phyloP scores from a whole-genome alignment of 2,329 filamentous ascomycete species.

The Pseudovirgaria hyperparasitica region DNA sequence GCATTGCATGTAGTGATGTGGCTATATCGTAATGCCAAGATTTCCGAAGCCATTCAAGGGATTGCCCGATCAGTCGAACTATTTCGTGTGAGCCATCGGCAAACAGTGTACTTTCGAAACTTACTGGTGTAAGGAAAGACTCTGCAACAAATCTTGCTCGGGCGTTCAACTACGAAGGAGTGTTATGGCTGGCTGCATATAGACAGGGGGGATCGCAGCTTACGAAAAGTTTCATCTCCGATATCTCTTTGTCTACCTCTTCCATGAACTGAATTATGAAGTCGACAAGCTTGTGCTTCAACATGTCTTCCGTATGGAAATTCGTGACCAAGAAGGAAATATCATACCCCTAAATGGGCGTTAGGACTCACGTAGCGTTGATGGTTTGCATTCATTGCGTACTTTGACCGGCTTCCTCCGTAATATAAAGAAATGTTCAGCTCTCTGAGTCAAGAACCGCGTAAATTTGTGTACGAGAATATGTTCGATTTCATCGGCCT shows the following conservation, averaged over 20 bases:
- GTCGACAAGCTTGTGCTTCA: constrained; percentile 98
- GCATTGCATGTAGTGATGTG: too few relatives aligned
- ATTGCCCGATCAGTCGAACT: too few relatives aligned
- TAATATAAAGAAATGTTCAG: constrained; percentile 94
- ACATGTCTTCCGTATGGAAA: constrained; percentile 95
- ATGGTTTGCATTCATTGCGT: constrained; percentile 11
- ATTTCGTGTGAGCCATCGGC: too few relatives aligned
- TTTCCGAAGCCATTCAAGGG: too few relatives aligned
- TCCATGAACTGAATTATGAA: constrained; percentile 99
- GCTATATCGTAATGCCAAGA: too few relatives aligned
- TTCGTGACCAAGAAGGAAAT: constrained; percentile 99
- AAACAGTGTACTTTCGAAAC: constrained; percentile 12
- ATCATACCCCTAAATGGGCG: constrained; percentile 64
- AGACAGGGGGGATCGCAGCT: constrained; percentile 21
- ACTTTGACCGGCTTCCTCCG: constrained; percentile 92
- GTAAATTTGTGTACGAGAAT: constrained; percentile 98
- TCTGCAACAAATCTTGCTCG: constrained; percentile 95
- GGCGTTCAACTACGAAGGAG: constrained; percentile 64
- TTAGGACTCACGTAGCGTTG: constrained; percentile 11
- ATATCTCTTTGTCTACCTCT: constrained; percentile 99
- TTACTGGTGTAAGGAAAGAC: constrained; percentile 89
- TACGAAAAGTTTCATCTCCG: constrained; percentile 99
- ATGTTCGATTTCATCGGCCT: constrained; percentile 97
- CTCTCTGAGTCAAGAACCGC: constrained; percentile 87
- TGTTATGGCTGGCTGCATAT: constrained; percentile 1